Percentiles rank a stretch among this genome's conserved stretches.
These are phyloP conservation scores for Penicillium alfredii DNA, from an alignment of 495 filamentous ascomycete genomes.

Conservation along the genomic window DNA sequence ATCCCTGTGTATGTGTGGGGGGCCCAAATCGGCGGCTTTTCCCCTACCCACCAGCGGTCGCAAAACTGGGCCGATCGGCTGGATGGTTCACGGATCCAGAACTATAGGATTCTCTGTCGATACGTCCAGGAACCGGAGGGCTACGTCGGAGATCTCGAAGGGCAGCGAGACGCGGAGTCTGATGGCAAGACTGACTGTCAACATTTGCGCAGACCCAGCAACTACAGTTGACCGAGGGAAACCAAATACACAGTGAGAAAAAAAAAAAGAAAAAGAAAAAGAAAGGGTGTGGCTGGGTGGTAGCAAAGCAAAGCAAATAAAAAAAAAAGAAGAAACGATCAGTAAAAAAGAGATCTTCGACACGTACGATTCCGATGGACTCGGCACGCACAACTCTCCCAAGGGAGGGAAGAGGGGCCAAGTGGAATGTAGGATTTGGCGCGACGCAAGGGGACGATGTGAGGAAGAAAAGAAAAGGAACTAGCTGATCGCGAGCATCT, in stretches of 20 bases:
- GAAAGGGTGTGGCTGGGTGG: too few relatives aligned
- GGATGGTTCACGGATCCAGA: too few relatives aligned
- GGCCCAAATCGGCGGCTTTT: too few relatives aligned
- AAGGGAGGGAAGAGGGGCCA: slow-evolving; percentile 4
- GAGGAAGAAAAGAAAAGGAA: slow-evolving; percentile 10
- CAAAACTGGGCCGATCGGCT: slow-evolving; percentile 22
- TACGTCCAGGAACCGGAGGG: slow-evolving; percentile 11
- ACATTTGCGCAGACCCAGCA: slow-evolving; percentile 20
- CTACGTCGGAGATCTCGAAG: slow-evolving; percentile 18
- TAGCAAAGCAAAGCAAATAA: too few relatives aligned
- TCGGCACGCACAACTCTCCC: too few relatives aligned
- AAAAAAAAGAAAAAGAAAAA: too few relatives aligned
- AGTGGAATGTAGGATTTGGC: slow-evolving; percentile 9
- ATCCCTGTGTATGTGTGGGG: too few relatives aligned
- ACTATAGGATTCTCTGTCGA: too few relatives aligned
- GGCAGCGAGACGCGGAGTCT: slow-evolving; percentile 17
- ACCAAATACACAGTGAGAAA: neutral
- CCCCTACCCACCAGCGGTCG: slow-evolving; percentile 18
- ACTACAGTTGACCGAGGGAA: too few relatives aligned
- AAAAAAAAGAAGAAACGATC: too few relatives aligned
- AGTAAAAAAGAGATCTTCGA: slow-evolving; percentile 2
- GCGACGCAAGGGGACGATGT: slow-evolving; percentile 22
- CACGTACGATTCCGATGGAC: slow-evolving; percentile 27
- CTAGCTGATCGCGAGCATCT: slow-evolving; percentile 24
- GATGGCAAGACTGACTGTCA: slow-evolving; percentile 19